These are phyloP conservation scores for Elsinoe arachidis DNA, from an alignment of 2,329 filamentous ascomycete species.

Conservation along the genomic window DNA sequence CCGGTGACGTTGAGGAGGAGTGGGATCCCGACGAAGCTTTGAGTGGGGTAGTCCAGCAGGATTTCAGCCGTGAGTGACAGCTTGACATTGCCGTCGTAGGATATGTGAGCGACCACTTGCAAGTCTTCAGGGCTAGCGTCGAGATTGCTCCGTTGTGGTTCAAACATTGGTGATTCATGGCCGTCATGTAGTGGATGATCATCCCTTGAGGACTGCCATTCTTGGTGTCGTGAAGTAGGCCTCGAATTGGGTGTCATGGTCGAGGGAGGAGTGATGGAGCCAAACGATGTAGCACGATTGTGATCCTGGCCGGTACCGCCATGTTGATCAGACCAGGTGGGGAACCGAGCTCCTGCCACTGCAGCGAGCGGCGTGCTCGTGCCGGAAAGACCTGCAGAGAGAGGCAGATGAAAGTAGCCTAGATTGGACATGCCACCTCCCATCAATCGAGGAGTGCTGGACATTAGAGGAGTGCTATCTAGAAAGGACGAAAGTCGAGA, in stretches of 20 bases:
- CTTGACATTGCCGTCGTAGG: slow-evolving; percentile 78
- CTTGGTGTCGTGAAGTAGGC: slow-evolving; percentile 33
- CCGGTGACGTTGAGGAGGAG: slow-evolving; percentile 93
- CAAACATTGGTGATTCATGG: slow-evolving; percentile 31
- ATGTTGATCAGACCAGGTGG: slow-evolving; percentile 32
- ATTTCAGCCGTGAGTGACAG: slow-evolving; percentile 91
- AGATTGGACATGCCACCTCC: slow-evolving; percentile 63
- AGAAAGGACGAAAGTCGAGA: background rate
- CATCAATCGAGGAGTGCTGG: slow-evolving; percentile 51
- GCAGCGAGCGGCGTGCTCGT: slow-evolving; percentile 72
- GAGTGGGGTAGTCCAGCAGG: slow-evolving; percentile 94
- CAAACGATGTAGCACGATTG: slow-evolving; percentile 31
- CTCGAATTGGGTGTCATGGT: slow-evolving; percentile 36
- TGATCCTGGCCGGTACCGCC: slow-evolving; percentile 20
- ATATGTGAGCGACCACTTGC: slow-evolving; percentile 84
- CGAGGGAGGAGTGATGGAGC: slow-evolving; percentile 40
- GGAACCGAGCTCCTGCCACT: slow-evolving; percentile 61
- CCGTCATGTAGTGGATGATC: slow-evolving; percentile 6
- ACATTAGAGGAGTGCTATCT: slow-evolving; percentile 19
- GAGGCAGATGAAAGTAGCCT: slow-evolving; percentile 73
- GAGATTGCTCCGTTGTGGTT: slow-evolving; percentile 41
- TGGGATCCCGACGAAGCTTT: slow-evolving; percentile 91
- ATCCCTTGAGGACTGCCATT: slow-evolving; percentile 11
- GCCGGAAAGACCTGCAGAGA: slow-evolving; percentile 62
- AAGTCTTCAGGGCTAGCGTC: slow-evolving; percentile 78